Percentiles rank a stretch among this genome's conserved stretches.
Evolutionary conservation across 352 stramenopile genomes (phyloP).

Genomic region (Globisporangium abappressorium): DNA sequence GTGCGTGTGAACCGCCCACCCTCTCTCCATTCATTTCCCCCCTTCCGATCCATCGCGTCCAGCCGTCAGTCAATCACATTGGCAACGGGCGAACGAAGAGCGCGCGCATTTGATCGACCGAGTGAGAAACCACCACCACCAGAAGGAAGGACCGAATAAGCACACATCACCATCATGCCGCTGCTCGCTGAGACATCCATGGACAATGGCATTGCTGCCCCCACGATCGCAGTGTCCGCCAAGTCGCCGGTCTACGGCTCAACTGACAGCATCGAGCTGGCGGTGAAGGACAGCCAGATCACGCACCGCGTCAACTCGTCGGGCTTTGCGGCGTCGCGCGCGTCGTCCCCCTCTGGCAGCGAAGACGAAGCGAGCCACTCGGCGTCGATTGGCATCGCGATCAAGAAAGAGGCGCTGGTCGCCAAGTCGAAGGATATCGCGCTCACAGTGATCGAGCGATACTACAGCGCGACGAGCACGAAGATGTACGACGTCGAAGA

Average conservation of each 20-base stretch:
- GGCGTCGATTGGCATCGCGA: slow-evolving; percentile 5
- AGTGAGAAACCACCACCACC: background rate
- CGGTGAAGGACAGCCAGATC: slow-evolving; percentile 14
- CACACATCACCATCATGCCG: slow-evolving; percentile 10
- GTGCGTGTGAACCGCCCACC: background rate
- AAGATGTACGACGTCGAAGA: slow-evolving; percentile 90
- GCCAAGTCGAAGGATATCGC: slow-evolving; percentile 28
- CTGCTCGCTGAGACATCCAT: slow-evolving; percentile 12
- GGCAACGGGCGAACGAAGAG: background rate
- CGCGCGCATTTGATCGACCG: background rate
- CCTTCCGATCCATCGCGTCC: background rate
- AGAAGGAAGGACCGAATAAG: slow-evolving; percentile 4
- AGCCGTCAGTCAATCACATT: background rate
- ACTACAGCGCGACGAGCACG: slow-evolving; percentile 64
- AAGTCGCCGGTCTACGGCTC: slow-evolving; percentile 12
- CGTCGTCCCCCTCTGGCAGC: slow-evolving; percentile 33
- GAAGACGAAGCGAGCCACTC: slow-evolving; percentile 36
- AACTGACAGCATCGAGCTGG: background rate
- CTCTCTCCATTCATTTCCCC: background rate
- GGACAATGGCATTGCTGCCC: background rate
- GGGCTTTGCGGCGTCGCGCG: slow-evolving; percentile 29
- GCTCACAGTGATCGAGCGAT: slow-evolving; percentile 57
- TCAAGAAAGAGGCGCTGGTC: slow-evolving; percentile 23
- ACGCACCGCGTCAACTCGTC: slow-evolving; percentile 21
- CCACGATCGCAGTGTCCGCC: background rate